Evolutionary conservation across 2,329 filamentous ascomycete genomes (phyloP).

Genomic region (Leptographium radiaticola): DNA sequence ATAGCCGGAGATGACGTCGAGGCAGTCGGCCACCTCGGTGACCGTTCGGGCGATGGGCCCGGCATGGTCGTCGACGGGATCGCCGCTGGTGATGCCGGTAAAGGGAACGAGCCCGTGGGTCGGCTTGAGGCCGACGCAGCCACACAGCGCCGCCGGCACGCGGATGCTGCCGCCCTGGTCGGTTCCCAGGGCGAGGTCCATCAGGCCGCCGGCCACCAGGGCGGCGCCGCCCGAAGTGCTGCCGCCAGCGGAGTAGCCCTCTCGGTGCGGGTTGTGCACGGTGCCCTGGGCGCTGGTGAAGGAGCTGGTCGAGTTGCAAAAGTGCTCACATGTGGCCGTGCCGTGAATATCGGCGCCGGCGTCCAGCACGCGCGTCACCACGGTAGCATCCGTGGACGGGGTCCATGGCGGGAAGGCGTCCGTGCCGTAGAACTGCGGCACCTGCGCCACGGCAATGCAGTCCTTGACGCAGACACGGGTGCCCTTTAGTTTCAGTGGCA

Average conservation of each 20-base stretch:
- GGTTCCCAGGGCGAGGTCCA: conserved; percentile 45
- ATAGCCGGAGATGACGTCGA: conserved; percentile 27
- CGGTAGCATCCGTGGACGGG: conserved; percentile 39
- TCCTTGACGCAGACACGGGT: conserved; percentile 51
- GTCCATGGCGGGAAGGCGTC: conserved; percentile 37
- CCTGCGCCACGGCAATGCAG: conserved; percentile 61
- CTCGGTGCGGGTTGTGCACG: conserved; percentile 57
- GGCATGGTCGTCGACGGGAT: conserved; percentile 28
- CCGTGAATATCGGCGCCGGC: conserved; percentile 58
- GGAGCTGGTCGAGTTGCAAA: conserved; percentile 40
- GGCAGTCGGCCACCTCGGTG: conserved; percentile 25
- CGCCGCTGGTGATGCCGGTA: conserved; percentile 26
- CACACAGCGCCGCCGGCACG: conserved; percentile 31
- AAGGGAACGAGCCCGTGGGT: conserved; percentile 34
- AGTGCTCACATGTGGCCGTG: conserved; percentile 57
- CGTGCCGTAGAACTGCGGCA: conserved; percentile 29
- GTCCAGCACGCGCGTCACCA: conserved; percentile 26
- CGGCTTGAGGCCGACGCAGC: conserved; percentile 29
- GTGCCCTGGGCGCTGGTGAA: conserved; percentile 64
- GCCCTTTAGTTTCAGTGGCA: neutral
- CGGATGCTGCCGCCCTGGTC: conserved; percentile 64
- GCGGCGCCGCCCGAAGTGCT: conserved; percentile 56
- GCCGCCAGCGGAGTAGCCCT: conserved; percentile 60
- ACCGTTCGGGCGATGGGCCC: conserved; percentile 29
- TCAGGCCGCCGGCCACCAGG: conserved; percentile 15